phyloP scores from a whole-genome alignment of 164 flowering plant genomes.

The Vitis vinifera region DNA sequence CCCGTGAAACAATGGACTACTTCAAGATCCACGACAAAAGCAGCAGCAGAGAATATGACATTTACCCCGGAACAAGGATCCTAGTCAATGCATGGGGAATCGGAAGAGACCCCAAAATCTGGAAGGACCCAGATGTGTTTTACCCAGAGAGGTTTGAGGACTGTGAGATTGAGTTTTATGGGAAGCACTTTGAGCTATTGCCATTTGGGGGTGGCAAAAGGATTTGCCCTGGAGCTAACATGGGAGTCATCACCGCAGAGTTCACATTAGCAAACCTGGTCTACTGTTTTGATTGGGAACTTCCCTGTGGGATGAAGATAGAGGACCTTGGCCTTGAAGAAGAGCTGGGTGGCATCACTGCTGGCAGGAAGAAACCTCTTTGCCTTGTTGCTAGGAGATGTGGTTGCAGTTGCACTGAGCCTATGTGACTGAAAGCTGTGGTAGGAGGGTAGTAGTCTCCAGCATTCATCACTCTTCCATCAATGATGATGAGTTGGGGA shows the following conservation, averaged over 20 bases:
- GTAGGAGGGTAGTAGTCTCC: too few species aligned
- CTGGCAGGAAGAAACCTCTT: too few species aligned
- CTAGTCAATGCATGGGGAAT: not conserved
- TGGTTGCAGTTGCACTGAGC: too few species aligned
- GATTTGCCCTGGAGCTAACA: not conserved
- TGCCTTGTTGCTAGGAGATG: too few species aligned
- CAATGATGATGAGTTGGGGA: too few species aligned
- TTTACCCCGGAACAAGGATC: not conserved
- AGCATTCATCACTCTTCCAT: too few species aligned
- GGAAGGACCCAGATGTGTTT: not conserved
- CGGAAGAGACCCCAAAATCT: not conserved
- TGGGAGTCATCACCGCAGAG: not conserved
- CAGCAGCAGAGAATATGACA: not conserved
- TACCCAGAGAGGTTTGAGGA: not conserved
- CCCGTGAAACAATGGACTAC: not conserved
- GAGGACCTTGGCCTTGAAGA: not conserved
- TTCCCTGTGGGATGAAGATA: not conserved
- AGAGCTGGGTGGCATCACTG: too few species aligned
- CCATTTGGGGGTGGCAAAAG: slow-evolving; percentile 1
- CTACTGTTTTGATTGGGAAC: slow-evolving; percentile 4
- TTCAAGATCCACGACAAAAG: too few species aligned
- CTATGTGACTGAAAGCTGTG: too few species aligned
- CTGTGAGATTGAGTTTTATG: not conserved
- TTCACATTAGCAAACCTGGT: not conserved
- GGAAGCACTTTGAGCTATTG: not conserved